Conservation (phyloP, 164 flowering plant species). For the Nymphaea thermarum region DNA sequence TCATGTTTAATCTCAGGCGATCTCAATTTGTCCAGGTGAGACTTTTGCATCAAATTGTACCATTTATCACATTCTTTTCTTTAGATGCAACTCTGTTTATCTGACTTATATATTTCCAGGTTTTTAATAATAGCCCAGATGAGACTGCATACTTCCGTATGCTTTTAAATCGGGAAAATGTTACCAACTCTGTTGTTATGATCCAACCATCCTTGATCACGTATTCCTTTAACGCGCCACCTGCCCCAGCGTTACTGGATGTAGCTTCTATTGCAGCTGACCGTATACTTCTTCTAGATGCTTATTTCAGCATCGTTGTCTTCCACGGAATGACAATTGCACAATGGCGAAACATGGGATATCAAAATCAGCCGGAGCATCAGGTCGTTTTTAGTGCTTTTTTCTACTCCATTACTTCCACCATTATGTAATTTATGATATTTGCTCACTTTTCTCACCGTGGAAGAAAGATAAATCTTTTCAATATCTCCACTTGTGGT, state of each 20-base stretch:
- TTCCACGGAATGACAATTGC: slow-evolving; percentile 97
- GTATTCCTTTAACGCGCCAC: slow-evolving; percentile 63
- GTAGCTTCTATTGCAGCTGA: slow-evolving; percentile 86
- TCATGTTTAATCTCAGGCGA: slow-evolving; percentile 85
- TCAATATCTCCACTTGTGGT: too few species aligned
- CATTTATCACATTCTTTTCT: neutral
- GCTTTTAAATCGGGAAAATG: slow-evolving; percentile 69
- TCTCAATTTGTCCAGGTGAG: slow-evolving; percentile 99
- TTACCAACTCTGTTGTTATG: slow-evolving; percentile 86
- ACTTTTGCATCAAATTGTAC: neutral
- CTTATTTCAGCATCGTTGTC: slow-evolving; percentile 84
- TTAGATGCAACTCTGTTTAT: neutral
- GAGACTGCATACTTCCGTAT: slow-evolving; percentile 98
- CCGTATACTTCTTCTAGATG: slow-evolving; percentile 72
- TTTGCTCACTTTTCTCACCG: too few species aligned
- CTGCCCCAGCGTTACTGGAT: slow-evolving; percentile 78
- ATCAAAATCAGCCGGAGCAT: slow-evolving; percentile 86
- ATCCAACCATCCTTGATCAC: slow-evolving; percentile 89
- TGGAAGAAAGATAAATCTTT: too few species aligned
- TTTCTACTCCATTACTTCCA: neutral
- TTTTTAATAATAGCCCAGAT: slow-evolving; percentile 97
- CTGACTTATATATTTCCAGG: slow-evolving; percentile 32
- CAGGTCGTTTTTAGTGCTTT: slow-evolving; percentile 26
- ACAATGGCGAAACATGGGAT: slow-evolving; percentile 98
- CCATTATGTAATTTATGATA: too few species aligned